A percentile compares a stretch with the other conserved stretches of the same genome.
Conservation (phyloP, 2,329 filamentous ascomycete species). For the Metarhizium sp. region DNA sequence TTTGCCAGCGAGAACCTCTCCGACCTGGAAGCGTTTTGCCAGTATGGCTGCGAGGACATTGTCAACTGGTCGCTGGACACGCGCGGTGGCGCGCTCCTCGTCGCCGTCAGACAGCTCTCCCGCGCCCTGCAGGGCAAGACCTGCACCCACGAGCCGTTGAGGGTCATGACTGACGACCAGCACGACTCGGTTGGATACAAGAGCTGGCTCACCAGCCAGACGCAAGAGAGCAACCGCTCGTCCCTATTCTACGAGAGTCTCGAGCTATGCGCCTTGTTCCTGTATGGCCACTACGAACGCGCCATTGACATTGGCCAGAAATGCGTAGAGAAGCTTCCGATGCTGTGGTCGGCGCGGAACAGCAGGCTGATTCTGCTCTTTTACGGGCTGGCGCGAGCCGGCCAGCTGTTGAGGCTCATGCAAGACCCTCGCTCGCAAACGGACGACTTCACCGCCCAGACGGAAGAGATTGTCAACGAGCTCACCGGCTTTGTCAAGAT, state of each 20-base stretch:
- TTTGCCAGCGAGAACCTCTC: conserved; percentile 60
- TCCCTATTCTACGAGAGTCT: conserved; percentile 60
- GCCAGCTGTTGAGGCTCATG: conserved; percentile 38
- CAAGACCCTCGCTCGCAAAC: conserved; percentile 36
- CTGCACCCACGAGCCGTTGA: conserved; percentile 33
- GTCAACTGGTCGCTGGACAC: conserved; percentile 63
- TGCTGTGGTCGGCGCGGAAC: conserved; percentile 52
- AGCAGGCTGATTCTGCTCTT: conserved; percentile 49
- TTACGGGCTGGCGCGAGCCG: conserved; percentile 48
- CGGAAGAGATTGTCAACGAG: conserved; percentile 39
- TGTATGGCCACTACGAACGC: conserved; percentile 53
- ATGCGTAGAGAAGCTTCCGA: conserved; percentile 35
- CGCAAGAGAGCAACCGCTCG: conserved; percentile 52
- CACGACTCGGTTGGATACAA: conserved; percentile 52
- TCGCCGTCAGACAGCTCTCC: conserved; percentile 55
- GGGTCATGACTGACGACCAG: conserved; percentile 58
- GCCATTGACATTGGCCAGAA: conserved; percentile 47
- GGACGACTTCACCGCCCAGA: conserved; percentile 32
- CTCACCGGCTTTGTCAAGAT: conserved; percentile 47
- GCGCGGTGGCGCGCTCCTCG: conserved; percentile 60
- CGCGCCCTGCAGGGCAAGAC: conserved; percentile 72
- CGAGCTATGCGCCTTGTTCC: conserved; percentile 51
- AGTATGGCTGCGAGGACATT: conserved; percentile 65
- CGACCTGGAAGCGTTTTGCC: conserved; percentile 62
- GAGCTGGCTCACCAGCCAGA: conserved; percentile 44